Conservation (phyloP, 1,284 basidiomycete genomes). For the Moniliophthora roreri region DNA sequence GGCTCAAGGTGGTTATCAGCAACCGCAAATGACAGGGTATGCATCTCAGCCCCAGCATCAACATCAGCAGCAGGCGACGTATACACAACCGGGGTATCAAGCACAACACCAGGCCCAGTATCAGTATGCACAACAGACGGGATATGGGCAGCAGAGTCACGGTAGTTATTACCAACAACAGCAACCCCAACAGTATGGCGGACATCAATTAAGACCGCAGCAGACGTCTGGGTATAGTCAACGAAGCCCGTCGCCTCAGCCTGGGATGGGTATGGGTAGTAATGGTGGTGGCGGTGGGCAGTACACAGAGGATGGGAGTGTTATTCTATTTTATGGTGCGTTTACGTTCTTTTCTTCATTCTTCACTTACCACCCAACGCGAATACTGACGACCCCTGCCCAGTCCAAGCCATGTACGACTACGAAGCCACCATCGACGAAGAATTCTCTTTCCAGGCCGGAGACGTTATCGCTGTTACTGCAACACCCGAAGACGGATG, state of each 20-base stretch:
- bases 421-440: slow-evolving; percentile 85
- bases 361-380: no score
- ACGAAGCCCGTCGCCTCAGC: background rate
- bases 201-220: slow-evolving; percentile 22
- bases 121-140: slow-evolving; percentile 25
- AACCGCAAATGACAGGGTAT: slow-evolving; percentile 10
- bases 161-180: slow-evolving; percentile 17
- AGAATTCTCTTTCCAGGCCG: slow-evolving; percentile 90
- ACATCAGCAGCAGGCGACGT: slow-evolving; percentile 21
- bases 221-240: slow-evolving; percentile 8
- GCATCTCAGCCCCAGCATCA: slow-evolving; percentile 21
- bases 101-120: slow-evolving; percentile 20
- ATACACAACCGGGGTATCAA: background rate
- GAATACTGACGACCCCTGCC: slow-evolving; percentile 7
- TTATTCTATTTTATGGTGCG: slow-evolving; percentile 82
- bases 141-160: slow-evolving; percentile 25
- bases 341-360: slow-evolving; percentile 8
- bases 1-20: slow-evolving; percentile 17
- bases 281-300: slow-evolving; percentile 56
- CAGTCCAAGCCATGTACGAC: slow-evolving; percentile 92
- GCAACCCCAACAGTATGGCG: slow-evolving; percentile 15
- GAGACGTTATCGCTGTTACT: slow-evolving; percentile 92
- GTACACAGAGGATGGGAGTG: slow-evolving; percentile 75
- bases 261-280: slow-evolving; percentile 11
- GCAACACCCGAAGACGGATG: slow-evolving; percentile 91